These are phyloP conservation scores for Angomonas desouzai DNA, from an alignment of 208 protist species.

Conservation along the genomic window DNA sequence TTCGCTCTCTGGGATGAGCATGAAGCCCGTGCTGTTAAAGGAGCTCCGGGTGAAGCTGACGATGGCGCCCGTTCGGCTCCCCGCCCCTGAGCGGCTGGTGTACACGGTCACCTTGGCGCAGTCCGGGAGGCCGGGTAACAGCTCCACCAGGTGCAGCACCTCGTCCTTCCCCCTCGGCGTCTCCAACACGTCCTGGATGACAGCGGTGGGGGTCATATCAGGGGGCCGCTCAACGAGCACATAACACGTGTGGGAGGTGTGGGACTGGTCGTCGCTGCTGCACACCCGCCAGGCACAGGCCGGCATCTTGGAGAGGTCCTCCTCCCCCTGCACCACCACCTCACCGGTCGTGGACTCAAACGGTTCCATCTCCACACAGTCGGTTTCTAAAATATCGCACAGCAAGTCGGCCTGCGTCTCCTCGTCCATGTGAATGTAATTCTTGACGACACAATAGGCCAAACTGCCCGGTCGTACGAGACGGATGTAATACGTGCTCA, in stretches of 20 bases:
- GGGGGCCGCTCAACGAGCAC: slow-evolving; percentile 31
- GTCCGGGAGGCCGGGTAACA: slow-evolving; percentile 30
- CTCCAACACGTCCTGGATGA: slow-evolving; percentile 58
- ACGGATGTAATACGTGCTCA: slow-evolving; percentile 54
- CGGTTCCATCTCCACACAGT: slow-evolving; percentile 63
- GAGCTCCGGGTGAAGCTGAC: slow-evolving; percentile 48
- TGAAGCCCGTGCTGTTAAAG: slow-evolving; percentile 44
- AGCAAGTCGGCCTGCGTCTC: slow-evolving; percentile 62
- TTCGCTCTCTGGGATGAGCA: slow-evolving; percentile 34
- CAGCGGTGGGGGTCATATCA: slow-evolving; percentile 16
- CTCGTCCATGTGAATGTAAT: slow-evolving; percentile 55
- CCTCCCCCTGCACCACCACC: slow-evolving; percentile 26
- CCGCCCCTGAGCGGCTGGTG: slow-evolving; percentile 15
- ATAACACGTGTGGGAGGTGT: slow-evolving; percentile 70
- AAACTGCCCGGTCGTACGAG: slow-evolving; percentile 54
- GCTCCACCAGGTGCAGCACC: slow-evolving; percentile 59
- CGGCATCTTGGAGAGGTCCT: slow-evolving; percentile 45
- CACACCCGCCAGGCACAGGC: slow-evolving; percentile 59
- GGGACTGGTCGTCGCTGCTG: slow-evolving; percentile 58
- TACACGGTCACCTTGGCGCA: slow-evolving; percentile 54
- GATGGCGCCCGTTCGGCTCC: slow-evolving; percentile 40
- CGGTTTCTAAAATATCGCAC: slow-evolving; percentile 71
- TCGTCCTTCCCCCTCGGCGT: slow-evolving; percentile 42
- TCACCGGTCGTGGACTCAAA: slow-evolving; percentile 50
- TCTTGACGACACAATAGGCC: slow-evolving; percentile 47